Evolutionary conservation across 345 rosid species (phyloP).

Genomic region (Eucalyptus caleyi): DNA sequence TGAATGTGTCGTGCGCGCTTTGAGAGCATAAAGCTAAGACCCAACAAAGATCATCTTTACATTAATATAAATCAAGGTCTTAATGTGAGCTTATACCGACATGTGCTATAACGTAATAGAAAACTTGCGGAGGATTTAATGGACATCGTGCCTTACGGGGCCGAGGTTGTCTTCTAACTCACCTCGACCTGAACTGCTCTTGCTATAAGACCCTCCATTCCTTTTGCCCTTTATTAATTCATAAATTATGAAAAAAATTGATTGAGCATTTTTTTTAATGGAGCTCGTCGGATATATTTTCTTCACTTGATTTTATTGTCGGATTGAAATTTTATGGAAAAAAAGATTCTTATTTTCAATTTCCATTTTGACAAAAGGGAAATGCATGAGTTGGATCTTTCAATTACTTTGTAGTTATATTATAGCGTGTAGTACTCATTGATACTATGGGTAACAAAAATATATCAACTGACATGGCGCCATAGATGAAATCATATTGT

Average conservation of each 20-base stretch:
- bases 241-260: no score
- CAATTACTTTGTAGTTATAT: no score
- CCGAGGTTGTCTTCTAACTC: neutral
- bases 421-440: no score
- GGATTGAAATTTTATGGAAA: neutral
- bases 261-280: no score
- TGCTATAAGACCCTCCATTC: no score
- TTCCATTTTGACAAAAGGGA: neutral
- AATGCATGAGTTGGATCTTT: neutral
- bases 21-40: neutral
- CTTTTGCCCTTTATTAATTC: no score
- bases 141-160: neutral
- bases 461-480: no score
- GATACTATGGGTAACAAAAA: no score
- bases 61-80: neutral
- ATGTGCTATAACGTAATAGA: no score
- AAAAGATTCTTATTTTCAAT: neutral
- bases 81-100: neutral
- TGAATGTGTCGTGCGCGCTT: neutral
- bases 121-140: neutral
- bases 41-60: neutral
- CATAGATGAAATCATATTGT: no score
- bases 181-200: no score
- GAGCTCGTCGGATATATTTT: no score
- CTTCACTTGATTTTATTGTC: neutral